Evolutionary conservation across 139 green algal species (phyloP), one percentile per base, ranked within the genome.

Genomic region (Chara braunii): DNA sequence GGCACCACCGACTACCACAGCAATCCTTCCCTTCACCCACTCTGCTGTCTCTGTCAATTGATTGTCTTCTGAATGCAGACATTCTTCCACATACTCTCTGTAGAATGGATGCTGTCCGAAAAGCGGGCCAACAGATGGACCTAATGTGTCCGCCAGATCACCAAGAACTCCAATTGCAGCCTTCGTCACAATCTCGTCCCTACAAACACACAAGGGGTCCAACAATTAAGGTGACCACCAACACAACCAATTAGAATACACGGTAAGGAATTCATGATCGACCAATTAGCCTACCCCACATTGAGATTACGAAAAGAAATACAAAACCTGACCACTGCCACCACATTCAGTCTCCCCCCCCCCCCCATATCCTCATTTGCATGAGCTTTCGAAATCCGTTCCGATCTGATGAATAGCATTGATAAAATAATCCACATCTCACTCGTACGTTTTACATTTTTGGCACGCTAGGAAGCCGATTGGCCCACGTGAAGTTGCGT

Each of bases 121-220:
- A 11, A 76, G 6, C 26, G 29, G 36, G n/a, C 45, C 66, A 9
- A 63, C 60, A 1, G 31, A 28, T 3, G 37, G 9, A 14, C 53
- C 34, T 1, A 82, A 42, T 8, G 63, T 67, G 37, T 76, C 69
- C 24, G 84, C 86, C 35, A 91, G 29, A 45, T 92, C 86, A 22
- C 86, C 86, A 60, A 92, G 60, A 44, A 90, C 55, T 3, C 75
- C 81, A 4, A 86, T 56, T n/a, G 79, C 81, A 5, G 70, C 55
- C 37, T 78, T 83, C 12, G 53, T 83, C 4, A 92, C 86, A 6
- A 52, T 35, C 23, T 80, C 52, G 60, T 89, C 77, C 43, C 70
- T 67, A 60, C 9, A 64, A 31, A 68, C 5, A 56, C n/a, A n/a
- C n/a, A n/a, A n/a, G n/a, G n/a, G n/a, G n/a, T n/a, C n/a, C n/a